A percentile compares a stretch with the other conserved stretches of the same genome.
phyloP scores from a whole-genome alignment of 805 yeast species.

The Wickerhamomyces rabaulensis region DNA sequence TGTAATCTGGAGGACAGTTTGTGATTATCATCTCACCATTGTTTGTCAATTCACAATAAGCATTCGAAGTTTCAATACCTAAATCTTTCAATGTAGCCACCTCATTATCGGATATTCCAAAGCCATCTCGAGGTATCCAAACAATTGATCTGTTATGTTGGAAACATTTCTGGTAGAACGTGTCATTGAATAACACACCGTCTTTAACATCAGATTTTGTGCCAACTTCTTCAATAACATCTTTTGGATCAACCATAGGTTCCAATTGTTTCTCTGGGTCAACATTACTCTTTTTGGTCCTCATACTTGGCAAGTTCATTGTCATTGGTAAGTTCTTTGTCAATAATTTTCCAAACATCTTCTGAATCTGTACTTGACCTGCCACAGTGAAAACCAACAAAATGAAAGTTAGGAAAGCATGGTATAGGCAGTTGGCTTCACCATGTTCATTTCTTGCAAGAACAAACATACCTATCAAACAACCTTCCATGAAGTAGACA shows the following conservation, averaged over 20 bases:
- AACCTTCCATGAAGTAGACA: constrained; percentile 72
- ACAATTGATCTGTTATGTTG: constrained; percentile 13
- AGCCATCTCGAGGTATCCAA: constrained; percentile 23
- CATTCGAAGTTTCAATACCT: constrained; percentile 20
- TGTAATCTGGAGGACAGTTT: constrained; percentile 21
- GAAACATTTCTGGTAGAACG: constrained; percentile 22
- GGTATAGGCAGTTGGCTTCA: constrained; percentile 37
- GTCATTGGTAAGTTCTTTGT: constrained; percentile 32
- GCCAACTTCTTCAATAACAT: neutral
- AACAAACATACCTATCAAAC: constrained; percentile 71
- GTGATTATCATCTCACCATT: constrained; percentile 19
- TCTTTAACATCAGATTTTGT: constrained; percentile 1
- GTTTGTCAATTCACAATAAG: constrained; percentile 12
- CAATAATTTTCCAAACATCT: constrained; percentile 32
- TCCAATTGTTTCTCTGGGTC: neutral
- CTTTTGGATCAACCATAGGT: neutral
- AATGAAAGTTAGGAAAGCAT: constrained; percentile 47
- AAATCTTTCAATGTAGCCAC: constrained; percentile 14
- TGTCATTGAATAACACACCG: constrained; percentile 14
- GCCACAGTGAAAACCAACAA: constrained; percentile 49
- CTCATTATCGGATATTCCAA: constrained; percentile 11
- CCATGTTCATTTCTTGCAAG: constrained; percentile 48
- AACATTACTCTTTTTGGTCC: neutral
- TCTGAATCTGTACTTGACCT: constrained; percentile 49
- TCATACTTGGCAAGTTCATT: neutral